Evolutionary conservation across 108 stramenopile species (phyloP).

Genomic region (Stephanodiscus minutulus): DNA sequence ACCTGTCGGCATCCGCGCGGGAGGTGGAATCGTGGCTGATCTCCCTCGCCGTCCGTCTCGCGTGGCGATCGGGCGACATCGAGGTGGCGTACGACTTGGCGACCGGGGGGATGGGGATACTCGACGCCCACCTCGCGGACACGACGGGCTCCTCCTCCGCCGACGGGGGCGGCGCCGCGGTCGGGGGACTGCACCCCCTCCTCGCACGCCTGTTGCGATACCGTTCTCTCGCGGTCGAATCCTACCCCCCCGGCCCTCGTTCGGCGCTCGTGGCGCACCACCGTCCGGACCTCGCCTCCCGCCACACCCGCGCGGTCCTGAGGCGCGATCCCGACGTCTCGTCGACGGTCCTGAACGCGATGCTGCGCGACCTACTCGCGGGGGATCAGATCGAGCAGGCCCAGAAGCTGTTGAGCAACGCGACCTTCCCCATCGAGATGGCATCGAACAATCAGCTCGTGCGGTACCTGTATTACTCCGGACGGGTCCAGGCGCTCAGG

Average conservation of each 20-base stretch:
- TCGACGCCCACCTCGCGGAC: constrained; percentile 56
- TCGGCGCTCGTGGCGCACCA: constrained; percentile 20
- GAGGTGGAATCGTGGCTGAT: constrained; percentile 80
- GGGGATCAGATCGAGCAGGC: constrained; percentile 94
- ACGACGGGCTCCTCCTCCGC: constrained; percentile 6
- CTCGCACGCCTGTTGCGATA: constrained; percentile 80
- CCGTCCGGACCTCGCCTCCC: constrained; percentile 32
- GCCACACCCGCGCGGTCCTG: constrained; percentile 79
- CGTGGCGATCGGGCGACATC: constrained; percentile 60
- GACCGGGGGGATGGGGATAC: constrained; percentile 54
- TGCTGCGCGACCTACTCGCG: constrained; percentile 74
- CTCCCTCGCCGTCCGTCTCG: constrained; percentile 63
- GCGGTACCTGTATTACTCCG: constrained; percentile 96
- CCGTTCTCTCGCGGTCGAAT: constrained; percentile 66
- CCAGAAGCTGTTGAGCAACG: constrained; percentile 87
- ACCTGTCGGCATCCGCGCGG: constrained; percentile 50
- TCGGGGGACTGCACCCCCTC: constrained; percentile 75
- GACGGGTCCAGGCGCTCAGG: constrained; percentile 91
- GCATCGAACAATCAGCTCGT: constrained; percentile 96
- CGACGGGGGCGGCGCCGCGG: constrained; percentile 33
- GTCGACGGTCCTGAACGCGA: constrained; percentile 81
- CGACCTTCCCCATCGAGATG: constrained; percentile 85
- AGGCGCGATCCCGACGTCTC: constrained; percentile 81
- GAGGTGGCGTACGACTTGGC: constrained; percentile 51
- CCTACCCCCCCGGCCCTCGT: constrained; percentile 13